These are phyloP conservation scores for Diaporthe sp. DNA, from an alignment of 2,329 filamentous ascomycete species.

Conservation along the genomic window DNA sequence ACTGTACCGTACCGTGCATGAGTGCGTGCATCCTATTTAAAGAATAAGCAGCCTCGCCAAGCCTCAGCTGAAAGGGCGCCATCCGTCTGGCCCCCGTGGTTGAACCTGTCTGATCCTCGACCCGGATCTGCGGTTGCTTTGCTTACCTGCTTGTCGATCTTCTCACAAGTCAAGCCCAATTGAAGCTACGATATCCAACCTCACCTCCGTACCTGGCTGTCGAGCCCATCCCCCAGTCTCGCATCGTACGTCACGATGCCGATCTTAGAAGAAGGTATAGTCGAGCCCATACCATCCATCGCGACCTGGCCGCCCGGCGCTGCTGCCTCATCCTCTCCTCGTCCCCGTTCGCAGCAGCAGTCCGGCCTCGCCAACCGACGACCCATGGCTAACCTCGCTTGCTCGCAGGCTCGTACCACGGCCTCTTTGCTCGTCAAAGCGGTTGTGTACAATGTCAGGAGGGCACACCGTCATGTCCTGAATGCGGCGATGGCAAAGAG, in stretches of 20 bases:
- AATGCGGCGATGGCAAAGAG: slow-evolving; percentile 56
- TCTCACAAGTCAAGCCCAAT: slow-evolving; percentile 11
- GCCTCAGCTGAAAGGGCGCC: slow-evolving; percentile 36
- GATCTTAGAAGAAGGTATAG: slow-evolving; percentile 29
- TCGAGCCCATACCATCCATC: background rate
- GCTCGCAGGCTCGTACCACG: slow-evolving; percentile 44
- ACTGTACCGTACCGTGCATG: slow-evolving; percentile 4
- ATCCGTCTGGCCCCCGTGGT: slow-evolving; percentile 15
- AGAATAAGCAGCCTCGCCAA: slow-evolving; percentile 38
- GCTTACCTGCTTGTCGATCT: slow-evolving; percentile 39
- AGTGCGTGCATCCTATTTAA: slow-evolving; percentile 36
- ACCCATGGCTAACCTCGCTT: slow-evolving; percentile 25
- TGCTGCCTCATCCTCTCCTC: background rate
- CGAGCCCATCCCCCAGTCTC: background rate
- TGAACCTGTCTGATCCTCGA: slow-evolving; percentile 37
- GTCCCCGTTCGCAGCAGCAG: background rate
- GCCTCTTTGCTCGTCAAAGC: slow-evolving; percentile 56
- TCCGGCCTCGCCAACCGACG: background rate
- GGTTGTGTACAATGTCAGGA: slow-evolving; percentile 63
- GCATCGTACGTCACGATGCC: slow-evolving; percentile 38
- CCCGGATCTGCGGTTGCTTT: slow-evolving; percentile 35
- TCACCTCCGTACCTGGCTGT: background rate
- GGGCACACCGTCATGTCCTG: slow-evolving; percentile 58
- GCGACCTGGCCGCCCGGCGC: background rate
- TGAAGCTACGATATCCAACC: background rate